Base-by-base conservation (phyloP, 306 rosid genomes). In the Carpinus viminea region DNA sequence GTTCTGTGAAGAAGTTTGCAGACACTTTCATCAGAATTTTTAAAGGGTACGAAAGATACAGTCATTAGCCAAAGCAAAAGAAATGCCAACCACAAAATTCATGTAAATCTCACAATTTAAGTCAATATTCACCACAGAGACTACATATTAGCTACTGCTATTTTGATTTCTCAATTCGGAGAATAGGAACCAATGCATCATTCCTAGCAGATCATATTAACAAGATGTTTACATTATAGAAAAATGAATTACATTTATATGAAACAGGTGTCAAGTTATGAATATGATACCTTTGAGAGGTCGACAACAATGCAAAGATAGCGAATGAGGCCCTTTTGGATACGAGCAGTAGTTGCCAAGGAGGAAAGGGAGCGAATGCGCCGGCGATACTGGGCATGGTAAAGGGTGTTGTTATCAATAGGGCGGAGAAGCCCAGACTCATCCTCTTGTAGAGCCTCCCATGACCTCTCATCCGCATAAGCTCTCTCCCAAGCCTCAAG, bases 341-440 rank as follows among this genome's bases (percentile, higher is more conserved):
- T 91, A 41, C 98, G 93, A 54, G 87, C 83, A 68, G 94, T 82
- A 17, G 90, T 84, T 48, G 95, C 90, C 16, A 79, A 79, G 8
- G 91, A 54, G 53, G 92, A 87, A 48, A 90, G 94, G 70, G 88
- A 80, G 1, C 98, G 97, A 61, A 92, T 94, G 38, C 97, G 97
- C 66, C 97, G 86, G 54, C 98, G 96, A 77, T 95, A 95, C 75
- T 92, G 98, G 4, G 98, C 90, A 81, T 92, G 97, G 52, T 88
- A 83, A 65, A 95, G 81, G 82, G 89, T 85, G 12, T 85, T 90
- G 74, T 83, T 90, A 74, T 95, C 97, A 57, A 95, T 83, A 46
- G 98, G 97, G 69, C 97, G 97, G 69, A 95, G 98, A 71, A 91
- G 89, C 12, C 98, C 98, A n/a, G 96, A 92, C 86, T 92, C 98